Base-by-base conservation (phyloP, 2,329 filamentous ascomycete genomes). In the Laburnicola sp. region DNA sequence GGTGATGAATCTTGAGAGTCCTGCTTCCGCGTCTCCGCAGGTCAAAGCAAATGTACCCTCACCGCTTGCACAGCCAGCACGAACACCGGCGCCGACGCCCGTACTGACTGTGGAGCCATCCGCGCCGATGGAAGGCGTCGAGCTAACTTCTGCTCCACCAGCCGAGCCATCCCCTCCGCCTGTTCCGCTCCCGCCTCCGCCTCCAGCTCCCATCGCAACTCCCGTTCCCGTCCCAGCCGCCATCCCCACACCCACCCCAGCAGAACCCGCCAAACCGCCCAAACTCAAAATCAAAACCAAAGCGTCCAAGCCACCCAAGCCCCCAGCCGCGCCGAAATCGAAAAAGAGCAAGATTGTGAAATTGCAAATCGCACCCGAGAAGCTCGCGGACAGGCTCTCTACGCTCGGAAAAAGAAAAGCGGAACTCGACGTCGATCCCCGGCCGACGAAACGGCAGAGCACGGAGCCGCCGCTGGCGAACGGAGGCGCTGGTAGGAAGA, bases 321-420 rank as follows among this genome's bases (percentile, higher is more conserved):
- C 51, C 10, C 23, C 22, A n/a, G 21, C 32, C 10, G 23, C 26
- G 28, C 16, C 46, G 6, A 53, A 50, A 34, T 9, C 5, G 7
- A 68, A 65, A 55, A 59, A 58, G 49, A 62, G 57, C 53, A 65
- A 65, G 41, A 58, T 64, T 6, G 63, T 68, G 41, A 66, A 63
- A 23, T 53, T 70, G 4, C 55, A 48, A 2, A 50, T 68, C 27
- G 32, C 62, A 3, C 50, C 65, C 9, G 39, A 32, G 3, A 48
- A 51, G 21, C 36, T 59, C 38, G 49, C 65, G 9, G 39, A 32
- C 2, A 48, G 49, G 21, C 36, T 59, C 38, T 31, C 44, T 50
- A 4, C 53, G 60, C 39, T 54, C 7, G 36, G 36, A 45, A 63
- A 67, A 28, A 45, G 57, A 8, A 59, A 70, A 63, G 53, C 45